Evolutionary conservation across 257 asterid species (phyloP).

Genomic region (Dorcoceras hygrometricum): DNA sequence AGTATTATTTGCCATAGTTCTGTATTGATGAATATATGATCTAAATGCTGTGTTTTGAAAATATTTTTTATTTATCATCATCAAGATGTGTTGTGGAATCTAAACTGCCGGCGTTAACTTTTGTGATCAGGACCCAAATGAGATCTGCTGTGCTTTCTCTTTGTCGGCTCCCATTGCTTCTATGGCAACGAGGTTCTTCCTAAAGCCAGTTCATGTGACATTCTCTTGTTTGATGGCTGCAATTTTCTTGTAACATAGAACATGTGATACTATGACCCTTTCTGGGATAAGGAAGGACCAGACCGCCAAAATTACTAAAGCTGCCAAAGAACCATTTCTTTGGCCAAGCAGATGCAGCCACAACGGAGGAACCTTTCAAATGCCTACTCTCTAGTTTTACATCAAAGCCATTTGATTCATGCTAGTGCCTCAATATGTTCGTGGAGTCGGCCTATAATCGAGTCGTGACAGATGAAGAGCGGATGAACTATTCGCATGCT

Average conservation of each 20-base stretch:
- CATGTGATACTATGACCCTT: not conserved
- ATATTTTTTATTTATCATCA: not conserved
- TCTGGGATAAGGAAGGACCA: not conserved
- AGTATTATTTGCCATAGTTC: not conserved
- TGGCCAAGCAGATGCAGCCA: not conserved
- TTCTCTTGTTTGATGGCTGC: not conserved
- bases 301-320: not conserved
- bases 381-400: not conserved
- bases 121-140: conserved; percentile 34
- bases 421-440: not conserved
- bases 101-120: conserved; percentile 8
- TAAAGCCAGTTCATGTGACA: conserved; percentile 21
- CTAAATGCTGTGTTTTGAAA: not conserved
- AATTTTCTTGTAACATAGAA: not conserved
- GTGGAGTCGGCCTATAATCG: not conserved
- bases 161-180: conserved; percentile 25
- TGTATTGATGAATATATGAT: not conserved
- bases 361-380: not conserved
- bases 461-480: not conserved
- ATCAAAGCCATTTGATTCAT: not conserved
- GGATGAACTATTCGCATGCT: not conserved
- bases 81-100: not conserved
- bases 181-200: conserved; percentile 21
- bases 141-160: conserved; percentile 28
- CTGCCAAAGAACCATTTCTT: not conserved